A percentile compares a stretch with the other conserved stretches of the same genome.
Conservation (phyloP, 2,329 filamentous ascomycete species). For the Sphaerostilbella broomeana region DNA sequence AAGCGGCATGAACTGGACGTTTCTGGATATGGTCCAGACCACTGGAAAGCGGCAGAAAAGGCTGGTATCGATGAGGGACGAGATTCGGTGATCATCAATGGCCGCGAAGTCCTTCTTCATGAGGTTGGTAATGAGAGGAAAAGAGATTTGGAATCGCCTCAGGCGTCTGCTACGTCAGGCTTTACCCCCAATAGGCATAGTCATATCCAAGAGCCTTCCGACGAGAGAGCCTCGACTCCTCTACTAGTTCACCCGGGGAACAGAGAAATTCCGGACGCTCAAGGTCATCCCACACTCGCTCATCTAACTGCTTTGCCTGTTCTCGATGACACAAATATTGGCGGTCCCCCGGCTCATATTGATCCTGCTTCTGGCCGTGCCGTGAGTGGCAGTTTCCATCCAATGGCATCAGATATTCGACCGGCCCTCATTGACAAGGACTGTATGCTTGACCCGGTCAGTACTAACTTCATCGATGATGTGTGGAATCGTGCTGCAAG, state of each 20-base stretch:
- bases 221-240: constrained; percentile 48
- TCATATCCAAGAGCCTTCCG: constrained; percentile 26
- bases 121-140: constrained; percentile 58
- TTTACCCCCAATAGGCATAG: constrained; percentile 26
- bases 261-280: too few relatives aligned
- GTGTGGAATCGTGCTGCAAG: constrained; percentile 81
- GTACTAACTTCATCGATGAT: constrained; percentile 74
- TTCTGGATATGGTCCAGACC: constrained; percentile 69
- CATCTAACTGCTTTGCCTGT: constrained; percentile 65
- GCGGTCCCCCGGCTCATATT: constrained; percentile 58
- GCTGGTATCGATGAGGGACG: constrained; percentile 56
- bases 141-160: constrained; percentile 44
- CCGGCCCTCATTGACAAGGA: constrained; percentile 73
- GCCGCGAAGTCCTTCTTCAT: constrained; percentile 65
- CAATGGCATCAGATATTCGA: constrained; percentile 60
- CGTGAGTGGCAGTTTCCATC: constrained; percentile 39
- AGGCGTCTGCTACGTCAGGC: constrained; percentile 16
- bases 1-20: constrained; percentile 65
- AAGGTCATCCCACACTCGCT: constrained; percentile 59
- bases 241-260: constrained; percentile 47
- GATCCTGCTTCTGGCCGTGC: constrained; percentile 46
- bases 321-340: constrained; percentile 75
- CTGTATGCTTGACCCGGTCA: constrained; percentile 89
- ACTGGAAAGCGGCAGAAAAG: constrained; percentile 60
- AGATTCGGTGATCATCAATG: constrained; percentile 62